These are phyloP conservation scores for Zalaria obscura DNA, from an alignment of 2,329 filamentous ascomycete species.

Conservation along the genomic window DNA sequence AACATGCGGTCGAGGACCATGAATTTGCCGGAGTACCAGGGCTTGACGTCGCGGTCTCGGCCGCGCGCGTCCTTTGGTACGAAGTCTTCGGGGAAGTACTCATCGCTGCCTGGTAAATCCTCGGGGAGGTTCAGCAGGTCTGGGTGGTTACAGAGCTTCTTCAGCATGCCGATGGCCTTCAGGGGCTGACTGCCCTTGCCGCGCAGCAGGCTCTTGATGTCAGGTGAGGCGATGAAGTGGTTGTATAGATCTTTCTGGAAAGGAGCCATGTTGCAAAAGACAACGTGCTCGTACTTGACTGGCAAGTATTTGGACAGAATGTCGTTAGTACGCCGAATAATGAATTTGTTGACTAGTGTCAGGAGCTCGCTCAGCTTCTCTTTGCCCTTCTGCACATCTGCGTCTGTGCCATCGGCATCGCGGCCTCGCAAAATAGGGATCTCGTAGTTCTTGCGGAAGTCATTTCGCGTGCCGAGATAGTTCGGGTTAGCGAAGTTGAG, in stretches of 20 bases:
- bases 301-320: slow-evolving; percentile 95
- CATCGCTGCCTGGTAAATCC: slow-evolving; percentile 78
- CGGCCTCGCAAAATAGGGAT: slow-evolving; percentile 82
- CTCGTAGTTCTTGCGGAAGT: slow-evolving; percentile 91
- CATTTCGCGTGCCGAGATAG: slow-evolving; percentile 71
- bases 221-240: slow-evolving; percentile 89
- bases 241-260: slow-evolving; percentile 94
- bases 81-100: slow-evolving; percentile 72
- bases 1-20: slow-evolving; percentile 91
- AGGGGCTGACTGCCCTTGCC: slow-evolving; percentile 93
- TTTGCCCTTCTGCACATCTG: slow-evolving; percentile 69
- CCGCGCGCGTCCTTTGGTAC: slow-evolving; percentile 77
- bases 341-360: slow-evolving; percentile 87
- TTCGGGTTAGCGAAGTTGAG: slow-evolving; percentile 95
- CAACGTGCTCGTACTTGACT: slow-evolving; percentile 97
- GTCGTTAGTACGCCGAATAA: slow-evolving; percentile 94
- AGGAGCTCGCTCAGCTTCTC: slow-evolving; percentile 71
- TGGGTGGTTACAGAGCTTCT: slow-evolving; percentile 97
- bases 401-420: slow-evolving; percentile 77
- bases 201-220: slow-evolving; percentile 79
- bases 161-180: slow-evolving; percentile 91
- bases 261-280: slow-evolving; percentile 87
- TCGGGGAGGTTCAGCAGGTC: slow-evolving; percentile 72
- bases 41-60: slow-evolving; percentile 79
- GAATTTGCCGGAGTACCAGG: slow-evolving; percentile 98